A percentile compares a stretch with the other conserved stretches of the same genome.
Conservation (phyloP, 352 stramenopile genomes). For the Pythium volutum region DNA sequence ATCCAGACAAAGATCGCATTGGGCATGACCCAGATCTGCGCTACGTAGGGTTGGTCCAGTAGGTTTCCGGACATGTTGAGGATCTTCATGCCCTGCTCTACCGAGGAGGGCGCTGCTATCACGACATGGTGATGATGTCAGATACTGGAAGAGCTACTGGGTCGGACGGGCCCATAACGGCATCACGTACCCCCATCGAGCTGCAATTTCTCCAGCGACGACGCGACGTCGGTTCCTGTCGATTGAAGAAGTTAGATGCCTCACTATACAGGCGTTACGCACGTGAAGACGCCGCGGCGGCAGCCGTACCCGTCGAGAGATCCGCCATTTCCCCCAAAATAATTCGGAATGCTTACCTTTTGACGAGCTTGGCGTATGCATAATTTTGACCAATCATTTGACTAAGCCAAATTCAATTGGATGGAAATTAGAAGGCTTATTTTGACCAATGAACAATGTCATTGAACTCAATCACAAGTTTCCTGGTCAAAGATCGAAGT, state of each 20-base stretch:
- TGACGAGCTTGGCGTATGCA: not conserved
- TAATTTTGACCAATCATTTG: conserved; percentile 10
- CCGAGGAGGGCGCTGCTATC: not conserved
- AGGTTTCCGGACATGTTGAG: conserved; percentile 54
- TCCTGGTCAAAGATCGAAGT: not conserved
- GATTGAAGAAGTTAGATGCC: not conserved
- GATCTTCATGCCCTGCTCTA: conserved; percentile 19
- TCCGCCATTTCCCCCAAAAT: conserved; percentile 10
- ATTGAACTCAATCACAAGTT: conserved; percentile 17
- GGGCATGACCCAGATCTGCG: conserved; percentile 68
- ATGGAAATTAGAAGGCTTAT: too few species aligned
- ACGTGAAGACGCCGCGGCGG: not conserved
- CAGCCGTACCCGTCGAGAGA: conserved; percentile 1
- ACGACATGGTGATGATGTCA: not conserved
- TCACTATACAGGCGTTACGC: not conserved
- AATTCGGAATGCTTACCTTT: not conserved
- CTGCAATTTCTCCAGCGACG: conserved; percentile 18
- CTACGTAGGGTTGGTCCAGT: conserved; percentile 65
- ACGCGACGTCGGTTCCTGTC: conserved; percentile 4
- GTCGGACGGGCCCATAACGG: not conserved
- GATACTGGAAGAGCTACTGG: not conserved
- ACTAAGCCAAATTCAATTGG: conserved; percentile 11
- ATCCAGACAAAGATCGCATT: conserved; percentile 82
- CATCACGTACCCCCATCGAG: conserved; percentile 15
- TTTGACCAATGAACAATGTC: conserved; percentile 15